phyloP scores from a whole-genome alignment of 2,329 filamentous ascomycete species.

The Aureobasidium sp. region DNA sequence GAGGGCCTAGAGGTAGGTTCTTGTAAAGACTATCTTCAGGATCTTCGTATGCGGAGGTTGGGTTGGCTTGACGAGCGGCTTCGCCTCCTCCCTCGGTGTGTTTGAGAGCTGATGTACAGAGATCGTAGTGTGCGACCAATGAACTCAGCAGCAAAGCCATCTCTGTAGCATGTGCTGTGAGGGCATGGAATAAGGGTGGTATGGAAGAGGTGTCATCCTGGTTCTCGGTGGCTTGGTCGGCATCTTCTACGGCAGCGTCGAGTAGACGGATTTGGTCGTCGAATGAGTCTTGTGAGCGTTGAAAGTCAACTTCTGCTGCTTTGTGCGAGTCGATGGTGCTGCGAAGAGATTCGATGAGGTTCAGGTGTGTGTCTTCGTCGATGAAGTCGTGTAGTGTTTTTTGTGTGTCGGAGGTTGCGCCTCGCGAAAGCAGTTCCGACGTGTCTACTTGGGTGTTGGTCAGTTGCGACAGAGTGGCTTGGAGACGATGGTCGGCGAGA shows the following conservation, averaged over 20 bases:
- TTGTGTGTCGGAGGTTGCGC: slow-evolving; percentile 26
- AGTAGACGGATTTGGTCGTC: slow-evolving; percentile 37
- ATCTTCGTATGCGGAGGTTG: slow-evolving; percentile 34
- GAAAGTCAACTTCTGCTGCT: slow-evolving; percentile 54
- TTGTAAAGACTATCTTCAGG: slow-evolving; percentile 59
- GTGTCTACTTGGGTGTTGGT: slow-evolving; percentile 56
- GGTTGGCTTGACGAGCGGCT: slow-evolving; percentile 31
- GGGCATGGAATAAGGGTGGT: slow-evolving; percentile 38
- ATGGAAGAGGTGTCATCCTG: slow-evolving; percentile 29
- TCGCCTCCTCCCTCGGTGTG: slow-evolving; percentile 63
- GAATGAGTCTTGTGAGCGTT: slow-evolving; percentile 53
- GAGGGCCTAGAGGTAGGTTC: slow-evolving; percentile 43
- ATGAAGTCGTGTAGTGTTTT: slow-evolving; percentile 68
- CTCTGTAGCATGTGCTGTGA: slow-evolving; percentile 67
- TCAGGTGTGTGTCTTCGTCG: slow-evolving; percentile 60
- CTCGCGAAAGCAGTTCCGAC: slow-evolving; percentile 20
- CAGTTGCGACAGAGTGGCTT: slow-evolving; percentile 58
- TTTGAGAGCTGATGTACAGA: slow-evolving; percentile 83
- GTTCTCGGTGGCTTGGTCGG: slow-evolving; percentile 25
- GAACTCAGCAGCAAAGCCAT: slow-evolving; percentile 77
- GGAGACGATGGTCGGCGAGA: slow-evolving; percentile 54
- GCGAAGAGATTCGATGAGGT: slow-evolving; percentile 58
- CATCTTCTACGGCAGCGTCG: slow-evolving; percentile 12
- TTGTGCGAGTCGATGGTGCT: slow-evolving; percentile 63
- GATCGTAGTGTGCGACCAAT: slow-evolving; percentile 80